Conservation (phyloP, 1,139 yeast species). For the Zygoascus sp. region DNA sequence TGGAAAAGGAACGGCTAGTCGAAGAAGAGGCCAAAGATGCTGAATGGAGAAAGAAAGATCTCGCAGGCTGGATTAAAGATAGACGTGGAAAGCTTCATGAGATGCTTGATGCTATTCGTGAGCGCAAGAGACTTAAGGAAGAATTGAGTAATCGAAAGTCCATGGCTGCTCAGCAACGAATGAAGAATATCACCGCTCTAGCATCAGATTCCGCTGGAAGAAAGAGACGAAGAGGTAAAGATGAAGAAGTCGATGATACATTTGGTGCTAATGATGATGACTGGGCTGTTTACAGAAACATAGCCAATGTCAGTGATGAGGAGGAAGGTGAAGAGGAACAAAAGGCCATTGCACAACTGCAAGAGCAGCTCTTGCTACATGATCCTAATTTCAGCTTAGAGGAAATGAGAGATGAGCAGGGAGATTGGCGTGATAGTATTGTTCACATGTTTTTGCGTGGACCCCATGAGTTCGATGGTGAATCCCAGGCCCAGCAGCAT, state of each 20-base stretch:
- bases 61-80: conserved; percentile 72
- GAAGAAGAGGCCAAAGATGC: conserved; percentile 50
- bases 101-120: conserved; percentile 57
- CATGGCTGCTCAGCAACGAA: conserved; percentile 84
- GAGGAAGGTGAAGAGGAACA: conserved; percentile 75
- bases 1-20: conserved; percentile 47
- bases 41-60: conserved; percentile 72
- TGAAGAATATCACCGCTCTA: conserved; percentile 85
- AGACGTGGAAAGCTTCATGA: conserved; percentile 60
- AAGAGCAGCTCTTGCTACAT: conserved; percentile 66
- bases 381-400: conserved; percentile 85
- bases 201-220: conserved; percentile 62
- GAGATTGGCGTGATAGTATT: conserved; percentile 78
- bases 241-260: conserved; percentile 88
- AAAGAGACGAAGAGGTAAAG: conserved; percentile 48
- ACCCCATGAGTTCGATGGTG: conserved; percentile 67
- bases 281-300: conserved; percentile 87
- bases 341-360: conserved; percentile 59
- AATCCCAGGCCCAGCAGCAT: conserved; percentile 66
- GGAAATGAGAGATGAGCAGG: conserved; percentile 61
- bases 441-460: conserved; percentile 87
- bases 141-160: conserved; percentile 88
- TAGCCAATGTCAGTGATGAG: conserved; percentile 65
- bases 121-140: conserved; percentile 63
- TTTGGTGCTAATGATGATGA: conserved; percentile 97